These are phyloP conservation scores for Coemansia sp. DNA, from an alignment of 192 early-diverging fungal species.

Conservation along the genomic window DNA sequence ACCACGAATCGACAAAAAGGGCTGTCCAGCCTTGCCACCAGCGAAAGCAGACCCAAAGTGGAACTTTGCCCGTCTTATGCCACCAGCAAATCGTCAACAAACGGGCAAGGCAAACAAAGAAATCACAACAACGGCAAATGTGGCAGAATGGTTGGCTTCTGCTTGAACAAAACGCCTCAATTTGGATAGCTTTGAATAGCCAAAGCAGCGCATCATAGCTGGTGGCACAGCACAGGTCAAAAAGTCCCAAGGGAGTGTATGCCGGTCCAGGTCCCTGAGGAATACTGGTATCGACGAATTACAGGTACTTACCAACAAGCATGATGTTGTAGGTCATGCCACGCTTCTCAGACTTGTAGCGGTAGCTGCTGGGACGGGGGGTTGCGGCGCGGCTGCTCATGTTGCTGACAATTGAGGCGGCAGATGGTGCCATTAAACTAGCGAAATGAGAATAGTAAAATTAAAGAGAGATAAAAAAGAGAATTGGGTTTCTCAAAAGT, in stretches of 20 bases:
- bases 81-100: neutral
- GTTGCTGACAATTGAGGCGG: conserved; percentile 52
- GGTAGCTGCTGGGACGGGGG: conserved; percentile 57
- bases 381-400: conserved; percentile 49
- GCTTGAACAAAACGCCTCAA: neutral
- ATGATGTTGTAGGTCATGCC: conserved; percentile 97
- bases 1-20: neutral
- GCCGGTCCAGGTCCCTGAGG: too few relatives aligned
- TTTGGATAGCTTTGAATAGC: neutral
- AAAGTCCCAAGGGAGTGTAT: too few relatives aligned
- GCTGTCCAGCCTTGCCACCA: too few relatives aligned
- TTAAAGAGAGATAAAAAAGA: conserved; percentile 11
- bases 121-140: neutral
- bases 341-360: conserved; percentile 94
- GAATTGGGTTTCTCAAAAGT: neutral
- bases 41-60: too few relatives aligned
- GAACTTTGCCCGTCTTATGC: too few relatives aligned
- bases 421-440: conserved; percentile 47
- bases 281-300: too few relatives aligned
- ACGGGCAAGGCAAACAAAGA: neutral
- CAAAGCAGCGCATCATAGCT: too few relatives aligned
- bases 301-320: conserved; percentile 73
- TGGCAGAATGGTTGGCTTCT: neutral
- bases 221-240: too few relatives aligned
- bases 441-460: conserved; percentile 11